Percentiles rank a stretch among this genome's conserved stretches.
phyloP scores from a whole-genome alignment of 495 filamentous ascomycete species.

The Penicillium bovifimosum region DNA sequence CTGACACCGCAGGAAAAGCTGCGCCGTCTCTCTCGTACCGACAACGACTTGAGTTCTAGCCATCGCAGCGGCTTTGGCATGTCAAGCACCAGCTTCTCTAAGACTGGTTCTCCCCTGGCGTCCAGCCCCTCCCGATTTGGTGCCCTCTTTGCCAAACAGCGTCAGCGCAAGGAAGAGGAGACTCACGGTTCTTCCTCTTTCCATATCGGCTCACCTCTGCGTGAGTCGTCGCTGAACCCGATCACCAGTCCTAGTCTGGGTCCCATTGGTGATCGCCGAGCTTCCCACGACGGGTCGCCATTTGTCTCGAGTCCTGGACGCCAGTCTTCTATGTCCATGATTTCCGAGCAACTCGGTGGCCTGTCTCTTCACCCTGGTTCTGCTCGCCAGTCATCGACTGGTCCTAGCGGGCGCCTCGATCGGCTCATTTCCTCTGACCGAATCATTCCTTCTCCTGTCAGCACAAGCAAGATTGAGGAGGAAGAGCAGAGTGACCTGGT shows the following conservation, averaged over 20 bases:
- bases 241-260: conserved; percentile 61
- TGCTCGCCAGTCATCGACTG: conserved; percentile 34
- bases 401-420: conserved; percentile 24
- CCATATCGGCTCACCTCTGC: conserved; percentile 89
- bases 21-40: conserved; percentile 71
- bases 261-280: conserved; percentile 46
- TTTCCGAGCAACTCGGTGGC: conserved; percentile 61
- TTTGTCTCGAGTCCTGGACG: conserved; percentile 63
- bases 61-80: conserved; percentile 58
- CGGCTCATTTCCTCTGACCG: conserved; percentile 23
- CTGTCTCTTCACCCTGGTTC: conserved; percentile 45
- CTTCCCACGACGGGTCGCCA: conserved; percentile 54
- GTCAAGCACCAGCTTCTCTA: conserved; percentile 55
- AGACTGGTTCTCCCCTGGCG: conserved; percentile 74
- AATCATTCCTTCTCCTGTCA: conserved; percentile 41
- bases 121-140: conserved; percentile 86
- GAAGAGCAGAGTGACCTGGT: conserved; percentile 59
- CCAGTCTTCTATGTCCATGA: conserved; percentile 59
- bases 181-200: conserved; percentile 60
- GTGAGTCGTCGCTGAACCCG: conserved; percentile 65
- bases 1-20: conserved; percentile 87
- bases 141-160: conserved; percentile 69
- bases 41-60: conserved; percentile 55
- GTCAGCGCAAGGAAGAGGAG: conserved; percentile 71
- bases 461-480: conserved; percentile 67